Evolutionary conservation across 2,329 filamentous ascomycete species (phyloP), one percentile per base, ranked within the genome.

Genomic region (Botrytis byssoidea): DNA sequence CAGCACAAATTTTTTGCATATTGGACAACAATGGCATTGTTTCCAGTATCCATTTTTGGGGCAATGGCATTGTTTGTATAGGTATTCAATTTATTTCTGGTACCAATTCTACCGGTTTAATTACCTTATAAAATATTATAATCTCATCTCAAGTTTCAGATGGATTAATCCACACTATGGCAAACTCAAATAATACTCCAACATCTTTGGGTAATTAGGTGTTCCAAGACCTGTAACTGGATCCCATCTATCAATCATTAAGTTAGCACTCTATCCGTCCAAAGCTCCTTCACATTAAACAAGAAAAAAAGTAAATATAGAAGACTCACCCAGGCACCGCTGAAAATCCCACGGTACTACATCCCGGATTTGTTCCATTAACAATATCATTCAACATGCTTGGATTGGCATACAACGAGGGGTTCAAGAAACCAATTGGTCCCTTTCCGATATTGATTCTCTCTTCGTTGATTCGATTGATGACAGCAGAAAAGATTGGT

Each of bases 401-500:
- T 0, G 82, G 81, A 72, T 87, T 81, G 2, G 83, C 83, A 75
- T 87, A 87, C n/a, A 88, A 77, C 59, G 84, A 83, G 0, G 84
- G 86, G 69, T 88, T 86, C 32, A 88, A 79, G 75, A 88, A 88
- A 0, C 86, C 87, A 18, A 88, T 82, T 0, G 85, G 80, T 8
- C 81, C 79, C 79, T 87, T 87, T 3, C 83, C 83, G 0, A 78
- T 81, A 12, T 82, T 82, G 37, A 87, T 77, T 35, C 86, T 80
- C 77, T 85, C 85, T 78, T 88, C 86, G 74, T 87, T 87, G 51
- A 88, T 81, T 76, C 86, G 77, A 1, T 85, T 88, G 42, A 88
- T 77, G 57, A 87, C 82, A 0, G 84, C 80, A 0, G 83, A 85
- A 75, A 85, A 85, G 1, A 86, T 84, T 0, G 87, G 87, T 46